These are phyloP conservation scores for Litchi chinensis DNA, from an alignment of 345 rosid genomes.

Conservation along the genomic window DNA sequence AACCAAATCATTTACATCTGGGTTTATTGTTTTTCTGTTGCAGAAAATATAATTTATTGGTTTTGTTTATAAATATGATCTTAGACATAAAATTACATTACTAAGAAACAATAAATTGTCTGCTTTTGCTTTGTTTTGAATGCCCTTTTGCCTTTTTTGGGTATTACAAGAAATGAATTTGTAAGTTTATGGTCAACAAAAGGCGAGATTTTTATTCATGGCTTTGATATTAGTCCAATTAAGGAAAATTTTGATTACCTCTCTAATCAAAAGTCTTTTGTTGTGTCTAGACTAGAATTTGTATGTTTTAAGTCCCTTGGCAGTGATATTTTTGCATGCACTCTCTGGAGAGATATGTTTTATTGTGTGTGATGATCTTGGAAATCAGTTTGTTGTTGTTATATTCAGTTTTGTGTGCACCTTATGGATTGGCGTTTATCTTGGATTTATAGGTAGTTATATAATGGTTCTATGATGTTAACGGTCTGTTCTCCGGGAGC, in stretches of 20 bases:
- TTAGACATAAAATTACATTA: not conserved
- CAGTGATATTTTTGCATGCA: not conserved
- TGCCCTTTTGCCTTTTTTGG: not conserved
- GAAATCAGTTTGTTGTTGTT: not conserved
- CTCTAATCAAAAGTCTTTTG: no score
- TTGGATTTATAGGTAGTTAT: conserved; percentile 33
- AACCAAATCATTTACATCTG: not conserved
- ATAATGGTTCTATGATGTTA: conserved; percentile 68
- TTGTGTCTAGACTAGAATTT: not conserved
- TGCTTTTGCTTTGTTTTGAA: not conserved
- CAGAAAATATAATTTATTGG: not conserved
- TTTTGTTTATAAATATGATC: not conserved
- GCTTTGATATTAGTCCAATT: not conserved
- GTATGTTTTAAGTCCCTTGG: not conserved
- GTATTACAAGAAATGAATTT: conserved; percentile 3
- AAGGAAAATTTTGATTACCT: no score
- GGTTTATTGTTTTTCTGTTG: conserved; percentile 2
- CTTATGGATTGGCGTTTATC: conserved; percentile 8
- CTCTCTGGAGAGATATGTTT: no score
- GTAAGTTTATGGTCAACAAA: not conserved
- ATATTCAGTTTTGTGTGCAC: not conserved
- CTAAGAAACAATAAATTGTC: not conserved
- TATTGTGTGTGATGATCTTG: no score
- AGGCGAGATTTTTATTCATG: not conserved
- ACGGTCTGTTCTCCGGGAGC: conserved; percentile 45